A percentile compares a stretch with the other conserved stretches of the same genome.
Conservation (phyloP, 768 basidiomycete genomes). For the Macrocybe gigantea region DNA sequence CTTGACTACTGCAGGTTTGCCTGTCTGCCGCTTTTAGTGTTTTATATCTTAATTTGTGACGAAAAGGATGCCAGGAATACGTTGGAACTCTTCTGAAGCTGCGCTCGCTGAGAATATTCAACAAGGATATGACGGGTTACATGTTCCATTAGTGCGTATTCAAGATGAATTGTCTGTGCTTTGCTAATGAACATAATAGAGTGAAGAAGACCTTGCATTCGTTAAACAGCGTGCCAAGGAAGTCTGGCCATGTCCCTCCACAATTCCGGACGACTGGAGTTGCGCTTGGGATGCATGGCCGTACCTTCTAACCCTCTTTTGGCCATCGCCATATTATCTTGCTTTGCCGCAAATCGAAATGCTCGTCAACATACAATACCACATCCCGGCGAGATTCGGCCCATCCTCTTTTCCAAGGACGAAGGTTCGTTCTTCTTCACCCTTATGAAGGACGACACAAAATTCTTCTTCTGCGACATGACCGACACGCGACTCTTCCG, state of each 20-base stretch:
- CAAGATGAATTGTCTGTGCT: no score
- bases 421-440: conserved; percentile 16
- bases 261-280: conserved; percentile 23
- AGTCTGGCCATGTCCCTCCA: conserved; percentile 18
- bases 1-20: no score
- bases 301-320: conserved; percentile 25
- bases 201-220: background rate
- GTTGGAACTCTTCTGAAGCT: no score
- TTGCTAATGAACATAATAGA: background rate
- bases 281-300: conserved; percentile 22
- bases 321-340: conserved; percentile 27
- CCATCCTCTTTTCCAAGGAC: conserved; percentile 21
- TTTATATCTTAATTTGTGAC: no score
- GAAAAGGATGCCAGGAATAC: no score
- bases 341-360: conserved; percentile 30
- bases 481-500: conserved; percentile 5
- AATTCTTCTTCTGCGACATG: conserved; percentile 15
- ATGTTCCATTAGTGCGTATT: no score
- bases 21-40: no score
- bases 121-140: no score
- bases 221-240: conserved; percentile 13
- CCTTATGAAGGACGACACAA: conserved; percentile 9
- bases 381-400: conserved; percentile 25
- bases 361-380: conserved; percentile 25
- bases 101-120: no score